Evolutionary conservation across 139 green algal species (phyloP).

Genomic region (Pleodorina starrii): DNA sequence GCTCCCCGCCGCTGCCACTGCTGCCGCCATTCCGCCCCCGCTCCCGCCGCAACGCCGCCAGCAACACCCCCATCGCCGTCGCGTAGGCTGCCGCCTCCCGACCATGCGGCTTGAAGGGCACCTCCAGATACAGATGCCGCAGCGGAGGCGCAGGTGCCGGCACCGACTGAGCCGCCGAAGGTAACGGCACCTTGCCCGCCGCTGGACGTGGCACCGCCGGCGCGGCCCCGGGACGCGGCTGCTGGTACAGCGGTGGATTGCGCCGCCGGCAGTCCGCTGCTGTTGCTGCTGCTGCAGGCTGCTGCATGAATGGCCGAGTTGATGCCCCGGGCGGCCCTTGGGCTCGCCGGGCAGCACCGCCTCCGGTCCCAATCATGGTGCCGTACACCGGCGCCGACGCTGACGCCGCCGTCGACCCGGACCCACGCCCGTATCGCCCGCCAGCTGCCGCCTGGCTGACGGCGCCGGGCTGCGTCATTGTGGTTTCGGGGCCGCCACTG

Average conservation of each 20-base stretch:
- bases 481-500: no score
- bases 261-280: neutral
- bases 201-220: neutral
- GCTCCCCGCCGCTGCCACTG: neutral
- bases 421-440: no score
- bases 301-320: no score
- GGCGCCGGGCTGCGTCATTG: no score
- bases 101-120: slow-evolving; percentile 30
- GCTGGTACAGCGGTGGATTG: neutral
- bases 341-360: no score
- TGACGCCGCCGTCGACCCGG: no score
- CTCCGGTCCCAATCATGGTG: no score
- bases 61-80: slow-evolving; percentile 18
- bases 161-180: neutral
- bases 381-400: no score
- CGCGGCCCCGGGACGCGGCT: neutral
- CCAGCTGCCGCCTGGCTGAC: no score
- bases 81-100: slow-evolving; percentile 19
- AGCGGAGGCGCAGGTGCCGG: neutral
- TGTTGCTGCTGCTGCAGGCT: neutral
- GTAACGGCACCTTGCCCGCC: neutral
- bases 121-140: neutral
- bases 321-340: no score
- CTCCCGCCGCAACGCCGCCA: slow-evolving; percentile 2
- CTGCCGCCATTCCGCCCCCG: no score